Evolutionary conservation across 805 yeast species (phyloP), one percentile per base, ranked within the genome.

Genomic region (Sugiyamaella lignohabitans): DNA sequence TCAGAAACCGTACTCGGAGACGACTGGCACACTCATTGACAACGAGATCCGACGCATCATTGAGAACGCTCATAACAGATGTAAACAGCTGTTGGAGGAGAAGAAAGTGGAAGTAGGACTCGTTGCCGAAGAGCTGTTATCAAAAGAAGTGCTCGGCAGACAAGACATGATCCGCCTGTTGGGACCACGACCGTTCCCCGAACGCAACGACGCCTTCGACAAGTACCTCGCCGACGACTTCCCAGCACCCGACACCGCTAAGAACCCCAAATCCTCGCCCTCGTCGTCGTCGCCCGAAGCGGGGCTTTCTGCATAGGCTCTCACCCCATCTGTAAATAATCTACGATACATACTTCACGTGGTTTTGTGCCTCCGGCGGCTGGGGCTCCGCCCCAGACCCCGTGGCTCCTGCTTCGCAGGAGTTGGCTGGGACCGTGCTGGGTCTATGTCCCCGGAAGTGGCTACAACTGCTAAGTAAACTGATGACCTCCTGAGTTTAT

Each of bases 161-260:
- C 82, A 79, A 53, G 94, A 85, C 60, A 82, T 85, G 87, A 75
- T 85, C 44, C 70, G 84, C 43, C 59, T 86, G 32, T 71, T 84
- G 30, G 95, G 95, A 1, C 79, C 82, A 53, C 73, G 94, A 57
- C 89, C 89, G 35, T 84, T 80, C 71, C 78, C 80, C 14, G 87
- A 84, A 60, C 74, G 79, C 61, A 84, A 84, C 59, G 94, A 84
- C 60, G 95, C 95, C 1, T 88, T 89, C 66, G 95, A 87, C 64
- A 87, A 86, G 63, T 89, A 89, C 59, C 69, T 89, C 19, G 42
- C 52, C 4, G 54, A 51, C 22, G 52, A 51, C 18, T 19, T 45
- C 16, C 34, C 42, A 4, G 22, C 16, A 14, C 43, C 43, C 14
- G 39, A 32, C 5, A 27, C 32, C 14, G n/a, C n/a, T n/a, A n/a